Conservation (phyloP, 257 asterid genomes). For the Solanum clarkiae region DNA sequence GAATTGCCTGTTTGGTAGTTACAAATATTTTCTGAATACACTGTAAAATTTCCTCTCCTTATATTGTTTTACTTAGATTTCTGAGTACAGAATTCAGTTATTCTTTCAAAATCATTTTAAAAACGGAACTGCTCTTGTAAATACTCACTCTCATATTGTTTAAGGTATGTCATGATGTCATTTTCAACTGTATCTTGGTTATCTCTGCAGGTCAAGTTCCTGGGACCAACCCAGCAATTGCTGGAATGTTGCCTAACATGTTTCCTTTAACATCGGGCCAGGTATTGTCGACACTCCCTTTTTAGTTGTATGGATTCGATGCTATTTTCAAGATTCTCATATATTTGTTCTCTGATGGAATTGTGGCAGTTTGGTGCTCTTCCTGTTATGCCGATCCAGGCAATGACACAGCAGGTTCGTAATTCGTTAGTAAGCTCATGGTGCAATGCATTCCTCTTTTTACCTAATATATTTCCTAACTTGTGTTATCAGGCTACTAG, state of each 20-base stretch:
- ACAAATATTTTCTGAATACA: slow-evolving; percentile 15
- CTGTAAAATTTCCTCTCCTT: neutral
- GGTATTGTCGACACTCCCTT: slow-evolving; percentile 22
- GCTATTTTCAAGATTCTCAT: neutral
- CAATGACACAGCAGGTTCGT: slow-evolving; percentile 97
- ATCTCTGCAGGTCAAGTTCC: slow-evolving; percentile 69
- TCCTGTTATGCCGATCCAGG: slow-evolving; percentile 78
- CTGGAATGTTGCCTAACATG: slow-evolving; percentile 82
- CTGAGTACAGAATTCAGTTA: neutral
- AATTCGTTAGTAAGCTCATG: neutral
- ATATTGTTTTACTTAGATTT: neutral
- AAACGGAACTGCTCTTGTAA: neutral
- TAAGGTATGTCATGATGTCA: neutral
- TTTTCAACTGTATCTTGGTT: slow-evolving; percentile 15
- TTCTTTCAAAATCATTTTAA: neutral
- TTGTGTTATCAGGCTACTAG: slow-evolving; percentile 71
- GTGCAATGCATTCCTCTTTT: neutral
- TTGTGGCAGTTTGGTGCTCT: slow-evolving; percentile 58
- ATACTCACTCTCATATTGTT: neutral
- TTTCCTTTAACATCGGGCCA: slow-evolving; percentile 65
- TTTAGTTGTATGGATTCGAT: neutral
- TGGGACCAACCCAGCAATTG: slow-evolving; percentile 48
- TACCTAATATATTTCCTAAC: neutral
- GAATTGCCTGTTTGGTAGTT: slow-evolving; percentile 69
- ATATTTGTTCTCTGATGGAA: neutral